A percentile compares a stretch with the other conserved stretches of the same genome.
phyloP scores from a whole-genome alignment of 2,329 filamentous ascomycete species.

The Meredithiella fracta region DNA sequence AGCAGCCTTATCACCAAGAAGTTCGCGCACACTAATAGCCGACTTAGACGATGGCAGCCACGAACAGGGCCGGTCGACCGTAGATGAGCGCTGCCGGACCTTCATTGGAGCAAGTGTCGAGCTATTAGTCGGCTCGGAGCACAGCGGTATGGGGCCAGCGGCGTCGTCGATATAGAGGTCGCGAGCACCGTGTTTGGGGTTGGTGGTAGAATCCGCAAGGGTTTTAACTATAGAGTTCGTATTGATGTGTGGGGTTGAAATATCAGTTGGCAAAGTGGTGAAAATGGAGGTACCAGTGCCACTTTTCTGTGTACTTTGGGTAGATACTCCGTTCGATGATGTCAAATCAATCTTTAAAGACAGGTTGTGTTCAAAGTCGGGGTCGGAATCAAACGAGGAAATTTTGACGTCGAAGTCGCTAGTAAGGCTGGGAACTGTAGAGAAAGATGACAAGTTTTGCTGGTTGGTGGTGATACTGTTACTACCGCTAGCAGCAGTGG shows the following conservation, averaged over 20 bases:
- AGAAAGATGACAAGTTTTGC: neutral
- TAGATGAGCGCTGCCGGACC: constrained; percentile 27
- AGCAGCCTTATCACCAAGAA: constrained; percentile 15
- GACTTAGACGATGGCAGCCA: constrained; percentile 35
- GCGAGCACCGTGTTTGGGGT: neutral
- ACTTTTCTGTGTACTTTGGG: neutral
- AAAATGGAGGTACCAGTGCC: neutral
- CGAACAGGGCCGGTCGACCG: constrained; percentile 34
- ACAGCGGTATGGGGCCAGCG: constrained; percentile 5
- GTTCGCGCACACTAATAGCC: constrained; percentile 22
- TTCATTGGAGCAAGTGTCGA: constrained; percentile 17
- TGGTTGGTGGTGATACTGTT: neutral
- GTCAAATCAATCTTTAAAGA: constrained; percentile 20
- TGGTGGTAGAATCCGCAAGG: neutral
- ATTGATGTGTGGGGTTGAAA: neutral
- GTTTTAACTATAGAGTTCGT: neutral
- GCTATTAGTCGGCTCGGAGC: constrained; percentile 3
- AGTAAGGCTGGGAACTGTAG: constrained; percentile 3
- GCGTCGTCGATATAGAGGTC: neutral
- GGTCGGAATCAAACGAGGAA: constrained; percentile 34
- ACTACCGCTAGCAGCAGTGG: neutral
- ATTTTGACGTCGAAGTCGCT: constrained; percentile 30
- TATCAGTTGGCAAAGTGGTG: constrained; percentile 1
- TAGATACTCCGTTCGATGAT: neutral
- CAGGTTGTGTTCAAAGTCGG: constrained; percentile 32